These are phyloP conservation scores for Talaromyces marneffei DNA, from an alignment of 2,329 filamentous ascomycete species.

Conservation along the genomic window DNA sequence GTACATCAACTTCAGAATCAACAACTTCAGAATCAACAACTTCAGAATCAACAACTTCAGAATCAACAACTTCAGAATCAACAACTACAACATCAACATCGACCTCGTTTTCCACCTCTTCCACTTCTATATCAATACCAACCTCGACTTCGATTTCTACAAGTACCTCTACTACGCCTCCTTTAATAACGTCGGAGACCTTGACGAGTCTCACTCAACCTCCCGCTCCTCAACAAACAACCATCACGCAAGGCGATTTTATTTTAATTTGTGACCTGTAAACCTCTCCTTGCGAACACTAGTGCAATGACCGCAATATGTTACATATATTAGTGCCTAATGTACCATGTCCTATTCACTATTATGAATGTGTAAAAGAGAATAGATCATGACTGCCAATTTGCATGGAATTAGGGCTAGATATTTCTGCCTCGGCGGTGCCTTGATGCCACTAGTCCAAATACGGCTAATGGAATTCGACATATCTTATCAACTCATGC, in stretches of 20 bases:
- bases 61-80: background rate
- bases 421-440: background rate
- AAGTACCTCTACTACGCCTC: background rate
- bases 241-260: conserved; percentile 9
- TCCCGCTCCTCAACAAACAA: background rate
- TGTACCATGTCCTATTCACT: background rate
- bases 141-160: background rate
- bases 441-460: background rate
- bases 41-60: background rate
- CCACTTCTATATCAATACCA: background rate
- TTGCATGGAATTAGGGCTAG: background rate
- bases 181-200: background rate
- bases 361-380: background rate
- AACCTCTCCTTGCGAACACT: too few relatives aligned
- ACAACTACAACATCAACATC: background rate
- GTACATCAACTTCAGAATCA: background rate
- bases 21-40: background rate
- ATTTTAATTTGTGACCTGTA: conserved; percentile 10
- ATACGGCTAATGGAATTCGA: background rate
- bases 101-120: background rate
- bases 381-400: background rate
- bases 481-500: conserved; percentile 8
- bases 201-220: background rate
- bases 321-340: background rate
- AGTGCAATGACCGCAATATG: background rate